Evolutionary conservation across 2,329 filamentous ascomycete species (phyloP).

Genomic region (Ophiostoma fasciatum): DNA sequence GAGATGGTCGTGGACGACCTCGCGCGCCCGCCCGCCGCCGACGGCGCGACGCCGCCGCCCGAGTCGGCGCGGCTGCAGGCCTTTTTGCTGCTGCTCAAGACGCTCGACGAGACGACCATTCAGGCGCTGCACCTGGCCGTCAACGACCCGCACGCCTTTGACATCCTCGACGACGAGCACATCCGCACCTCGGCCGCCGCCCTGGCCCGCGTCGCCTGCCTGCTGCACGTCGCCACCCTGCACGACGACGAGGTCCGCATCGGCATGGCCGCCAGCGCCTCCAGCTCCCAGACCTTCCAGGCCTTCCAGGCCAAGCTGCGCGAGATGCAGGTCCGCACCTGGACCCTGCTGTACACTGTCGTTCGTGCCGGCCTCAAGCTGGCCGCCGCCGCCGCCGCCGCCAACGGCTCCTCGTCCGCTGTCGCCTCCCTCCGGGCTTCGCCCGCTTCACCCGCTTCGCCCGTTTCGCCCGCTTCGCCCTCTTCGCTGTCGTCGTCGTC

Average conservation of each 20-base stretch:
- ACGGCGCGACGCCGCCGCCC: slow-evolving; percentile 38
- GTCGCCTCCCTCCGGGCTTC: background rate
- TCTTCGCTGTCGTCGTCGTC: slow-evolving; percentile 10
- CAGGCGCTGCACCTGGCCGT: slow-evolving; percentile 55
- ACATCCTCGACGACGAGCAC: slow-evolving; percentile 71
- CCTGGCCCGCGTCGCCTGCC: slow-evolving; percentile 53
- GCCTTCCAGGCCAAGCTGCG: slow-evolving; percentile 55
- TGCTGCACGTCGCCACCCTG: slow-evolving; percentile 67
- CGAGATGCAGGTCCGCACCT: slow-evolving; percentile 75
- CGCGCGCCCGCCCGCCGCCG: slow-evolving; percentile 45
- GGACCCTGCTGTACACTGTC: slow-evolving; percentile 75
- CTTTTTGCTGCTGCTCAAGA: slow-evolving; percentile 63
- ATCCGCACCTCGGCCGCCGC: slow-evolving; percentile 58
- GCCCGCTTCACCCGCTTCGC: background rate
- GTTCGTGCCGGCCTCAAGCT: slow-evolving; percentile 53
- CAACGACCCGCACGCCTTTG: slow-evolving; percentile 56
- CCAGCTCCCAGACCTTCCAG: slow-evolving; percentile 40
- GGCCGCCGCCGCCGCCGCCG: background rate
- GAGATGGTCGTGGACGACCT: slow-evolving; percentile 59
- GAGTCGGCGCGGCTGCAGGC: slow-evolving; percentile 54
- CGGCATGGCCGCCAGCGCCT: slow-evolving; percentile 40
- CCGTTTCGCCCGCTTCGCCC: background rate
- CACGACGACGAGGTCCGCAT: slow-evolving; percentile 78
- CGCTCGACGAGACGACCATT: slow-evolving; percentile 61
- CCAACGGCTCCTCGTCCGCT: background rate